Conservation (phyloP, 345 rosid species). For the Eucalyptus erythrocorys region DNA sequence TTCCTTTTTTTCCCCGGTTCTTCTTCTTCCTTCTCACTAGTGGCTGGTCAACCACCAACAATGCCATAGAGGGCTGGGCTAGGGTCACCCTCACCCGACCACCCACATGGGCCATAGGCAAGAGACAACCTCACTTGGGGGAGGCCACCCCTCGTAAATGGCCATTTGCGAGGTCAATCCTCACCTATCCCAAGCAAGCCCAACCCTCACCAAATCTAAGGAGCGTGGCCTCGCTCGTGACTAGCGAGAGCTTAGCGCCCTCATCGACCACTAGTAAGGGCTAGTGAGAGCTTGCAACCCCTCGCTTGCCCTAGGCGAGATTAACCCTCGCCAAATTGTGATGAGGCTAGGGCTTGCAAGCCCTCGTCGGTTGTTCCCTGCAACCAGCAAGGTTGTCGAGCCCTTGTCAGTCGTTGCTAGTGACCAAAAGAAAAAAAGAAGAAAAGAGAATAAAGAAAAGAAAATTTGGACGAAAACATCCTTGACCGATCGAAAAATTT, state of each 20-base stretch:
- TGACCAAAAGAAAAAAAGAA: no score
- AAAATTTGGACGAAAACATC: no score
- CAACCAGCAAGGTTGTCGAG: accelerated
- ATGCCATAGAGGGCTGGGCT: no score
- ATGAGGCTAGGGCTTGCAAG: accelerated
- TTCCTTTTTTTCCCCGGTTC: accelerated
- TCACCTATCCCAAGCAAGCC: accelerated
- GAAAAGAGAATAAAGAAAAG: accelerated
- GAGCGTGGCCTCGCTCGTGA: accelerated
- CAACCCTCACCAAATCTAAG: no score
- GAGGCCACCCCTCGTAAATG: accelerated
- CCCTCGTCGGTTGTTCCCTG: accelerated
- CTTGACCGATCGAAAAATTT: accelerated
- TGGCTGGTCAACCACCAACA: accelerated
- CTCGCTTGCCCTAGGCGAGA: accelerated
- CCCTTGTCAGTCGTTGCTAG: accelerated
- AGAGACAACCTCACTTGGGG: accelerated
- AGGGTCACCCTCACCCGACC: accelerated
- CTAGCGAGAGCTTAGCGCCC: accelerated
- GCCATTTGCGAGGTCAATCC: accelerated
- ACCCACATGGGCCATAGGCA: no score
- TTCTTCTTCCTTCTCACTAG: no score
- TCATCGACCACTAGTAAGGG: accelerated
- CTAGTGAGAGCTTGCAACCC: accelerated
- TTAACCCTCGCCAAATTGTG: accelerated